Base-by-base conservation (phyloP, 108 stramenopile genomes). In the Pseudonitzschia multistriata region DNA sequence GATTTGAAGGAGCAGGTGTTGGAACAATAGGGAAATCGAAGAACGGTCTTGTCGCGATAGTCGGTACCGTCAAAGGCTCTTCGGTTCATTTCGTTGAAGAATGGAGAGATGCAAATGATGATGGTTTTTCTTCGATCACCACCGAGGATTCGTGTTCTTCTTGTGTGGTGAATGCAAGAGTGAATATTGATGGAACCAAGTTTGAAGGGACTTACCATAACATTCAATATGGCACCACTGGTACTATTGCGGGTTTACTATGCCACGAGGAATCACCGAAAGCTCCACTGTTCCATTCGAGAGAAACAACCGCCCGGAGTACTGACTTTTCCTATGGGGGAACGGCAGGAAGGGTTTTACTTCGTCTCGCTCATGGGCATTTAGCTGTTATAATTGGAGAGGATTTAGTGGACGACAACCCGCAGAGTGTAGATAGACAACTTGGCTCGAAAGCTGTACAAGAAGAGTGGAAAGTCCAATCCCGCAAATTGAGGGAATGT, bases 191-290 rank as follows among this genome's bases (percentile, higher is more conserved):
- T 74, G 85, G 88, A 7, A 70, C 71, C 27, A 90, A 79, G 53
- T 90, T 93, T 48, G 92, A 93, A 74, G 92, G 92, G 11, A 55
- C 70, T 7, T 90, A 86, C 63, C 66, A 77, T 19, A 81, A 89
- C 64, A 77, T 84, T 17, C 72, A 89, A 55, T 78, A 81, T 59
- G 85, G 85, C 3, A 81, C 84, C 3, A 47, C 71, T 40, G 92
- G 89, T 4, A 74, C 73, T 17, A 77, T 93, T 15, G 77, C 86
- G 42, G 92, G 89, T 47, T 48, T 79, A 39, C 53, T 76, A 22
- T 55, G 75, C 27, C 31, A 25, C 19, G 61, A 62, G 30, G 66
- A 56, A n/a, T 55, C 21, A 21, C 55, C 37, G 33, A 54, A 50
- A n/a, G 49, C 72, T 37, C 28, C 64, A n/a, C 37, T 28, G 61